phyloP scores from a whole-genome alignment of 192 early-diverging fungal species.

The Geranomyces michiganensis region DNA sequence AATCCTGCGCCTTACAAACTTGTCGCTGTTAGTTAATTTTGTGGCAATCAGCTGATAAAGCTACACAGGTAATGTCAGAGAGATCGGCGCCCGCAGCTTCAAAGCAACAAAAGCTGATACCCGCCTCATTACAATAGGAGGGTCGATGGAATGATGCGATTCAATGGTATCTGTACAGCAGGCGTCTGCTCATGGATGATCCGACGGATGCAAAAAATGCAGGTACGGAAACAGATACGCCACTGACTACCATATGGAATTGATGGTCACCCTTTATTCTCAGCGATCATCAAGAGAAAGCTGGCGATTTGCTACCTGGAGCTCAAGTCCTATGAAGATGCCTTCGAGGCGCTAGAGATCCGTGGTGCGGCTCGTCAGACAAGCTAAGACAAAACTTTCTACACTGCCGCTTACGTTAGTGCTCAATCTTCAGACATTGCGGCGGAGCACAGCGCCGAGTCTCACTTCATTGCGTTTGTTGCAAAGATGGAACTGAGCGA shows the following conservation, averaged over 20 bases:
- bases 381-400: no score
- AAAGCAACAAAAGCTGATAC: background rate
- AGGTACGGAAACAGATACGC: conserved; percentile 1
- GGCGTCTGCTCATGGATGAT: conserved; percentile 17
- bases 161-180: conserved; percentile 26
- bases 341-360: conserved; percentile 11
- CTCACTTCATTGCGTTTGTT: conserved; percentile 14
- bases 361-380: background rate
- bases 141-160: conserved; percentile 30
- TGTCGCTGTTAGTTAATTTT: conserved; percentile 15
- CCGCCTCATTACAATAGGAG: background rate
- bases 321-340: conserved; percentile 3
- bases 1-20: background rate
- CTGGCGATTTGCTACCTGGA: conserved; percentile 23
- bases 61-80: conserved; percentile 16
- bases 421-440: background rate
- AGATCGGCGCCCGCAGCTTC: background rate
- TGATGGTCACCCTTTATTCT: background rate
- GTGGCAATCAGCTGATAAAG: conserved; percentile 35
- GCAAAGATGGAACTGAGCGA: conserved; percentile 12
- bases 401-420: no score
- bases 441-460: background rate
- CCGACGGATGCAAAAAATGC: conserved; percentile 20
- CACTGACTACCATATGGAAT: background rate
- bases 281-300: conserved; percentile 23